Percentiles rank a stretch among this genome's conserved stretches.
These are phyloP conservation scores for Jatropha multifida DNA, from an alignment of 441 rosid species.

Conservation along the genomic window DNA sequence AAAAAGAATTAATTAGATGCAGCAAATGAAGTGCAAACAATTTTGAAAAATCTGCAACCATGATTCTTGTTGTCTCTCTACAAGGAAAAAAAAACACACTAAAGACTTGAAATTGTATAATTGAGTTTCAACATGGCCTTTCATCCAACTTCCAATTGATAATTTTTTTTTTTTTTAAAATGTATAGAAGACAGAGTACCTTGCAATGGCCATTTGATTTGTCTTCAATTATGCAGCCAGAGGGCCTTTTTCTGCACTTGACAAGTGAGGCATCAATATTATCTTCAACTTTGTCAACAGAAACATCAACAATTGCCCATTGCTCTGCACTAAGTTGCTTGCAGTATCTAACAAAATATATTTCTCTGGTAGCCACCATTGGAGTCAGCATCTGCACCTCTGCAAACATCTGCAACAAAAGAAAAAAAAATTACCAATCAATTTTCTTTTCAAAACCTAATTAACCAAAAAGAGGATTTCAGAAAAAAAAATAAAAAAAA, in stretches of 20 bases:
- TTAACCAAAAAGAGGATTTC: too few species aligned
- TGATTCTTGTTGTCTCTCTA: neutral
- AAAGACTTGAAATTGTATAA: too few species aligned
- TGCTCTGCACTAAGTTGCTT: constrained; percentile 77
- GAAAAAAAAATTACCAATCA: neutral
- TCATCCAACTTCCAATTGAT: too few species aligned
- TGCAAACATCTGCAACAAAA: constrained; percentile 68
- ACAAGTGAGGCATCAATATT: constrained; percentile 75
- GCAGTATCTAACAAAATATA: constrained; percentile 78
- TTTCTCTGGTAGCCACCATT: constrained; percentile 86
- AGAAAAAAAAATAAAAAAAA: neutral
- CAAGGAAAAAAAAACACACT: too few species aligned
- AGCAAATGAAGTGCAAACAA: too few species aligned
- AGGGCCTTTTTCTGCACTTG: constrained; percentile 89
- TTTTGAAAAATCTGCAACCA: neutral
- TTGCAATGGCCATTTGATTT: constrained; percentile 93
- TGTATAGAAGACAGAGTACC: constrained; percentile 28
- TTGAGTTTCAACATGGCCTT: too few species aligned
- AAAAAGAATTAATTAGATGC: neutral
- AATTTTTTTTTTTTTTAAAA: neutral
- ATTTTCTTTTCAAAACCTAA: too few species aligned
- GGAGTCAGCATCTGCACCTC: constrained; percentile 96
- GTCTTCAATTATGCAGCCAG: constrained; percentile 93
- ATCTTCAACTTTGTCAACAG: constrained; percentile 76
- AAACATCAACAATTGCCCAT: constrained; percentile 94